Evolutionary conservation across 164 flowering plant genomes (phyloP).

Genomic region (Nelumbo lutea): DNA sequence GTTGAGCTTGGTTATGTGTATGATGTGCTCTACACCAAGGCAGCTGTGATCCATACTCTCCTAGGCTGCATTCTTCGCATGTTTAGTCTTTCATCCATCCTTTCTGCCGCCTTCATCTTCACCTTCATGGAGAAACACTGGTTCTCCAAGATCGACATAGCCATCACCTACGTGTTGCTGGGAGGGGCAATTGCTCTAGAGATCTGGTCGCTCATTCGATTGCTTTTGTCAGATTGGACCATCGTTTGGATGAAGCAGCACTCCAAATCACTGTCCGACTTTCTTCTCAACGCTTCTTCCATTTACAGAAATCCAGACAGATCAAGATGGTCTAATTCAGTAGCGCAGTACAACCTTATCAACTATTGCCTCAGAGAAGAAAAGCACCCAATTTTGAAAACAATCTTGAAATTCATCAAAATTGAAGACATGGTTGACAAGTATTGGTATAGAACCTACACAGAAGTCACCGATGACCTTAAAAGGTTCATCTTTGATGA

Average conservation of each 20-base stretch:
- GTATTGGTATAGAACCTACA: not conserved
- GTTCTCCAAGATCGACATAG: not conserved
- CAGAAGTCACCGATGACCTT: not conserved
- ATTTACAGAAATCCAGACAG: not conserved
- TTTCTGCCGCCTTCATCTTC: not conserved
- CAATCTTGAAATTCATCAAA: not conserved
- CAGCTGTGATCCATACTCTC: conserved; percentile 1
- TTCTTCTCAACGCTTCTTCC: not conserved
- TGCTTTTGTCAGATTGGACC: not conserved
- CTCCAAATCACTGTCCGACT: not conserved
- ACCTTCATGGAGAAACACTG: not conserved
- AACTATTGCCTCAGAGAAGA: not conserved
- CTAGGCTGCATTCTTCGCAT: not conserved
- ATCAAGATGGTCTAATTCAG: not conserved
- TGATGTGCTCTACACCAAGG: conserved; percentile 12
- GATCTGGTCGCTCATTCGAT: not conserved
- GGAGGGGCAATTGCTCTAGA: not conserved
- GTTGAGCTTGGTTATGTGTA: conserved; percentile 14
- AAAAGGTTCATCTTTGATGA: not conserved
- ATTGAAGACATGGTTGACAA: not conserved
- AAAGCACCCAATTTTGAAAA: not conserved
- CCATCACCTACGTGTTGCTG: not conserved
- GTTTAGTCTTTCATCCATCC: not conserved
- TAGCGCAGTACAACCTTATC: not conserved
- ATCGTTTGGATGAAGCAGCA: not conserved